Evolutionary conservation across 805 yeast species (phyloP), one percentile per base, ranked within the genome.

Genomic region (Ogataea paraovalis): DNA sequence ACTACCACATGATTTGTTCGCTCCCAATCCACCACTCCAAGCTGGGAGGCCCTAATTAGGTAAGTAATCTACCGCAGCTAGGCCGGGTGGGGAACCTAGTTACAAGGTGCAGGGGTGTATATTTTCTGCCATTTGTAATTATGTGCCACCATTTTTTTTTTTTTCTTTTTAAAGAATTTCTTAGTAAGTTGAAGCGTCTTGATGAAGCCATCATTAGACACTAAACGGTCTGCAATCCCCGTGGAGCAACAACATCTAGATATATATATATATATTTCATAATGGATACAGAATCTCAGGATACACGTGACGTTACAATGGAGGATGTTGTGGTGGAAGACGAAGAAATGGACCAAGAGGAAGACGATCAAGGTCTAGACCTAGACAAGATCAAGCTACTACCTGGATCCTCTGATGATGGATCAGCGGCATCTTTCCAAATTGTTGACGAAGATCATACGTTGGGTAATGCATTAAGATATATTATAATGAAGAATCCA

Each of bases 401-500:
- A 37, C 92, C 96, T 22, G 97, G 97, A 4, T 79, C 92, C 10
- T 78, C 96, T 3, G 94, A 87, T 54, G 98, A 94, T 64, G 97
- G 97, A 40, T 79, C 92, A 39, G 90, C 96, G 23, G 97, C 96
- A 1, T 88, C 97, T 4, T 94, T 94, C 72, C 96, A 92, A 68
- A 85, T 94, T 51, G 66, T 80, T 28, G 94, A 90, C 57, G 99
- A 94, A 68, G 99, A 94, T 69, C 99, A 94, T 66, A 94, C 99
- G 1, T 70, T 94, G 43, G 99, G 99, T 21, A 94, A 94, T 62
- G 86, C 98, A 5, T 77, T 94, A 45, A 82, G 97, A 65, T 91
- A 90, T 68, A 82, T 92, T 65, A 89, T 94, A 58, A 90, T 94
- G 96, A 91, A 92, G 71, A 94, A 94, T 62, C 97, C 97, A 34